phyloP scores from a whole-genome alignment of 345 rosid genomes.

The Erodium maritimum region DNA sequence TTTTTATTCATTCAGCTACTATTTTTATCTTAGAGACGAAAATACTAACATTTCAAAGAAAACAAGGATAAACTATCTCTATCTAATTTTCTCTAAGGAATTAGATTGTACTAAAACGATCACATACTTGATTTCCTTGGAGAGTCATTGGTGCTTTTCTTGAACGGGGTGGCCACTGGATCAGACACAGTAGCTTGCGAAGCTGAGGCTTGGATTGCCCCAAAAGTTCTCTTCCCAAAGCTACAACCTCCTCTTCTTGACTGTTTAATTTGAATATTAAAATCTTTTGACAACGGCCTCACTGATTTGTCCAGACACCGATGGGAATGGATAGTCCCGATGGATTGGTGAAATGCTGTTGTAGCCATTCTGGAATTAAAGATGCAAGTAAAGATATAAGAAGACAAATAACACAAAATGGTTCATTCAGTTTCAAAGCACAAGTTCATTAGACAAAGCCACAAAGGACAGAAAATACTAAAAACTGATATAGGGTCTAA shows the following conservation, averaged over 20 bases:
- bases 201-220: slow-evolving; percentile 36
- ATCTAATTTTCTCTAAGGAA: not conserved
- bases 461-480: too few relatives aligned
- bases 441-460: not conserved
- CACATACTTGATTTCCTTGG: slow-evolving; percentile 52
- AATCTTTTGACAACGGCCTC: slow-evolving; percentile 18
- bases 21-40: too few relatives aligned
- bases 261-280: slow-evolving; percentile 22
- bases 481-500: not conserved
- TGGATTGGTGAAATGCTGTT: slow-evolving; percentile 40
- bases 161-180: slow-evolving; percentile 44
- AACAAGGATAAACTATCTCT: not conserved
- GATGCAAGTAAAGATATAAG: not conserved
- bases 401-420: not conserved
- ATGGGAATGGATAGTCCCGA: slow-evolving; percentile 26
- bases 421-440: not conserved
- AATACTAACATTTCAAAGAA: too few relatives aligned
- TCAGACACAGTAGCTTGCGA: slow-evolving; percentile 44
- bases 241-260: slow-evolving; percentile 15
- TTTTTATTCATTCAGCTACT: not conserved
- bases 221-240: slow-evolving; percentile 18
- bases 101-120: not conserved
- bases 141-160: slow-evolving; percentile 23
- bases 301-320: slow-evolving; percentile 21
- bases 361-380: slow-evolving; percentile 51